Percentiles rank a stretch among this genome's conserved stretches.
These are phyloP conservation scores for Pseudopyricularia cyperi DNA, from an alignment of 2,329 filamentous ascomycete species.

Conservation along the genomic window DNA sequence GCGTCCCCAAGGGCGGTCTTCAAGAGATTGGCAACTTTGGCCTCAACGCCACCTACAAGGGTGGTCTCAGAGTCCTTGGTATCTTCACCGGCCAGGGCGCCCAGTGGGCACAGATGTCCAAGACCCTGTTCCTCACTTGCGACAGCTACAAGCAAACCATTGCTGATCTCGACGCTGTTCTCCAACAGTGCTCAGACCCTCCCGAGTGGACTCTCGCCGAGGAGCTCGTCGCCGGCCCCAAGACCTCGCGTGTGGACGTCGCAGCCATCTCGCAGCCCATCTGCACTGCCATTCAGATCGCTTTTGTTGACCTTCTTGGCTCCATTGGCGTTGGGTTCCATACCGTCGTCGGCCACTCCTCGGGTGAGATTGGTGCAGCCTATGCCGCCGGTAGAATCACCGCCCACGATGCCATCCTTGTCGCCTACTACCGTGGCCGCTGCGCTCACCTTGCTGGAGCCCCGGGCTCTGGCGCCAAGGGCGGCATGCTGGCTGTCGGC, in stretches of 20 bases:
- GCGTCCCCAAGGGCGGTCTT: constrained; percentile 3
- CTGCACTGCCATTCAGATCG: constrained; percentile 41
- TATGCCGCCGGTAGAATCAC: constrained; percentile 24
- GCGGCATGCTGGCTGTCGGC: constrained; percentile 22
- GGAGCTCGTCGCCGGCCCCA: constrained; percentile 17
- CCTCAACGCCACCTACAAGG: background rate
- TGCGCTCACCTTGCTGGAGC: constrained; percentile 13
- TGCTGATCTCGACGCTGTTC: constrained; percentile 16
- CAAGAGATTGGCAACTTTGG: constrained; percentile 10
- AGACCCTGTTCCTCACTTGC: constrained; percentile 15
- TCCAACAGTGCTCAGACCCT: constrained; percentile 11
- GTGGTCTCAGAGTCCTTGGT: constrained; percentile 12
- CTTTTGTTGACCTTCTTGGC: constrained; percentile 15
- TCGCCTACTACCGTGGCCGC: constrained; percentile 26
- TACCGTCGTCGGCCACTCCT: constrained; percentile 25
- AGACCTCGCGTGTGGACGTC: constrained; percentile 17
- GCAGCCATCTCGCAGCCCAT: constrained; percentile 34
- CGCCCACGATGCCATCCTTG: constrained; percentile 22
- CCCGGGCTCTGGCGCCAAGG: constrained; percentile 5
- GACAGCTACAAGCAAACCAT: constrained; percentile 19
- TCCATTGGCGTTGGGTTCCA: constrained; percentile 14
- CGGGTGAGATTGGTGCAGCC: constrained; percentile 30
- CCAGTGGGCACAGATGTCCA: constrained; percentile 28
- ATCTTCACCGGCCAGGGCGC: constrained; percentile 33
- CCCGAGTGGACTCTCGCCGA: constrained; percentile 19